These are phyloP conservation scores for Salmacisia buchloeana DNA, from an alignment of 1,284 basidiomycete species.

Conservation along the genomic window DNA sequence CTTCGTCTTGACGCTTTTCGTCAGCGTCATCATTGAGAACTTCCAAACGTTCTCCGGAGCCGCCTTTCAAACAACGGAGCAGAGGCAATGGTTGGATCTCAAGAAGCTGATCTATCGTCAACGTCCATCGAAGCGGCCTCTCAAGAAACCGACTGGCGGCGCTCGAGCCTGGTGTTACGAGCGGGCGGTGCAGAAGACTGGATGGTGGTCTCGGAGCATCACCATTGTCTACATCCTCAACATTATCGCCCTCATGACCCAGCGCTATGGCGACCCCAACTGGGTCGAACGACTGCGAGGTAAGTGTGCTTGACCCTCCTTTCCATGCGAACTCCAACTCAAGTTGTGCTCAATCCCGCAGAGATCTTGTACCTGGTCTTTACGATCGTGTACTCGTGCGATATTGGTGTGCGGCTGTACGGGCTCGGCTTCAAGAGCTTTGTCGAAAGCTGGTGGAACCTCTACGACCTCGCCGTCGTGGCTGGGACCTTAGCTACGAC, in stretches of 20 bases:
- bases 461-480: conserved; percentile 81
- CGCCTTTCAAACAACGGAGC: conserved; percentile 70
- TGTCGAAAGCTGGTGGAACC: conserved; percentile 73
- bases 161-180: conserved; percentile 85
- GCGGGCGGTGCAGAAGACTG: conserved; percentile 81
- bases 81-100: conserved; percentile 90
- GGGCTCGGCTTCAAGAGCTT: conserved; percentile 83
- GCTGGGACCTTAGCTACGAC: conserved; percentile 79
- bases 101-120: conserved; percentile 83
- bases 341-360: conserved; percentile 52
- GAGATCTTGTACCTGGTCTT: conserved; percentile 74
- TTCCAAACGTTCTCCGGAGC: conserved; percentile 76
- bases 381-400: conserved; percentile 69
- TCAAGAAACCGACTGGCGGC: conserved; percentile 58
- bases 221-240: conserved; percentile 78
- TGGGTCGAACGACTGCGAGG: conserved; percentile 54
- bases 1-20: conserved; percentile 59
- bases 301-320: not conserved
- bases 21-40: conserved; percentile 86
- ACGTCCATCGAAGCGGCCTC: conserved; percentile 74
- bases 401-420: conserved; percentile 70
- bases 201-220: conserved; percentile 84
- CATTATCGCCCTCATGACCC: conserved; percentile 78
- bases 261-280: conserved; percentile 64
- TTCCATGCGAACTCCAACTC: no score